Conservation (phyloP, 805 yeast genomes). For the Cyberlindnera maclurae region DNA sequence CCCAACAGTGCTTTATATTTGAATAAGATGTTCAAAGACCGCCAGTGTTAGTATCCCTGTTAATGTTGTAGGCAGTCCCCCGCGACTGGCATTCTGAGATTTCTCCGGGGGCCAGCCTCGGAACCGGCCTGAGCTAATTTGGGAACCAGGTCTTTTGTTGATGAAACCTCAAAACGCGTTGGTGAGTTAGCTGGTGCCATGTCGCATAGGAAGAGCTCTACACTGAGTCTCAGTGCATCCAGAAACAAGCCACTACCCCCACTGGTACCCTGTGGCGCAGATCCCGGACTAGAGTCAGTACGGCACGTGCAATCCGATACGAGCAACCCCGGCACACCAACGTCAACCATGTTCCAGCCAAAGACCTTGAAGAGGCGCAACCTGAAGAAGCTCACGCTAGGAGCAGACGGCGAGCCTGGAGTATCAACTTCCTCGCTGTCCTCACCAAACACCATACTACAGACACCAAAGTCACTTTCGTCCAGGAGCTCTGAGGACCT, state of each 20-base stretch:
- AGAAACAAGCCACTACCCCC: constrained; percentile 26
- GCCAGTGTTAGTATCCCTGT: too few relatives aligned
- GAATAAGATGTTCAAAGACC: too few relatives aligned
- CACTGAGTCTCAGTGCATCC: constrained; percentile 18
- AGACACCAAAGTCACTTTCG: constrained; percentile 24
- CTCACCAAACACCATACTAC: constrained; percentile 10
- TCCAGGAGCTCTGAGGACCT: constrained; percentile 26
- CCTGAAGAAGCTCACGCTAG: constrained; percentile 47
- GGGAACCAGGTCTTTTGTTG: too few relatives aligned
- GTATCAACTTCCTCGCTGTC: constrained; percentile 1
- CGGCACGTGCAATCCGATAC: background rate
- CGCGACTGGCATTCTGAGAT: too few relatives aligned
- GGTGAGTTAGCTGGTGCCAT: too few relatives aligned
- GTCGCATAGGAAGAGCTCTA: constrained; percentile 20
- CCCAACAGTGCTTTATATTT: too few relatives aligned
- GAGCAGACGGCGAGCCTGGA: constrained; percentile 7
- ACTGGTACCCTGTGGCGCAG: constrained; percentile 4
- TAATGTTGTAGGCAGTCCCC: too few relatives aligned
- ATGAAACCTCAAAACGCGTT: too few relatives aligned
- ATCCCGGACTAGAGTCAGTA: background rate
- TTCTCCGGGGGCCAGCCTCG: too few relatives aligned
- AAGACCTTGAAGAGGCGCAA: constrained; percentile 51
- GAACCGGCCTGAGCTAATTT: too few relatives aligned
- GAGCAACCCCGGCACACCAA: background rate
- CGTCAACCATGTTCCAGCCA: constrained; percentile 26